These are phyloP conservation scores for Calocybe gangraenosa DNA, from an alignment of 768 basidiomycete species.

Conservation along the genomic window DNA sequence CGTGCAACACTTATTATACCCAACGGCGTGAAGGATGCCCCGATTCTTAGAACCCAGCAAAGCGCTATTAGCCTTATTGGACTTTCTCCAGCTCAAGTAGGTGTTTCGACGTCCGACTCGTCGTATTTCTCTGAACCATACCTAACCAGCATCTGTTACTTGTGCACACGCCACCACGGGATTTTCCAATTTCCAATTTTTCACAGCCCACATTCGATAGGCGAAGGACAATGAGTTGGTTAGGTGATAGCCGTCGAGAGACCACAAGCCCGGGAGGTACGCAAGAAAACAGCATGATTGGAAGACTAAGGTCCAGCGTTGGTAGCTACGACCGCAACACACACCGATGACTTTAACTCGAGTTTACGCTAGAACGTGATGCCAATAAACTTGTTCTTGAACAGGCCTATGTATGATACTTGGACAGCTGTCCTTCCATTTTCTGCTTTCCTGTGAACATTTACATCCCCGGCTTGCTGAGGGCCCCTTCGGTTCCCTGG, in stretches of 20 bases:
- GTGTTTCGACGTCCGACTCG: slow-evolving; percentile 9
- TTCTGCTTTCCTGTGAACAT: background rate
- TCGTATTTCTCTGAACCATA: slow-evolving; percentile 2
- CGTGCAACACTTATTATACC: slow-evolving; percentile 48
- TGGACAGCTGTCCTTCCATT: background rate
- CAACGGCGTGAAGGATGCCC: slow-evolving; percentile 37
- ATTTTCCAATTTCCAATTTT: slow-evolving; percentile 33
- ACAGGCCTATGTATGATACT: background rate
- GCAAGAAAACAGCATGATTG: slow-evolving; percentile 20
- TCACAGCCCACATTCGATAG: slow-evolving; percentile 26
- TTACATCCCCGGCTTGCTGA: slow-evolving; percentile 40
- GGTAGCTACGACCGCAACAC: slow-evolving; percentile 21
- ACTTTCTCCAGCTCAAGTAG: slow-evolving; percentile 71
- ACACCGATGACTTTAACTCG: slow-evolving; percentile 9
- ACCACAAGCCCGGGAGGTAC: slow-evolving; percentile 11
- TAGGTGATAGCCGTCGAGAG: slow-evolving; percentile 12
- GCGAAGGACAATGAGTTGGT: slow-evolving; percentile 38
- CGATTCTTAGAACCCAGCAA: slow-evolving; percentile 45
- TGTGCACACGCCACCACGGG: slow-evolving; percentile 60
- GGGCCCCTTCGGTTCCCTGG: slow-evolving; percentile 66
- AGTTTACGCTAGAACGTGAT: slow-evolving; percentile 6
- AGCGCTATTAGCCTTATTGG: slow-evolving; percentile 62
- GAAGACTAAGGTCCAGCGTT: slow-evolving; percentile 19
- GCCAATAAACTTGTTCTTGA: background rate
- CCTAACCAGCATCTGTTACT: slow-evolving; percentile 53